These are phyloP conservation scores for Mycena chlorophos DNA, from an alignment of 768 basidiomycete species.

Conservation along the genomic window DNA sequence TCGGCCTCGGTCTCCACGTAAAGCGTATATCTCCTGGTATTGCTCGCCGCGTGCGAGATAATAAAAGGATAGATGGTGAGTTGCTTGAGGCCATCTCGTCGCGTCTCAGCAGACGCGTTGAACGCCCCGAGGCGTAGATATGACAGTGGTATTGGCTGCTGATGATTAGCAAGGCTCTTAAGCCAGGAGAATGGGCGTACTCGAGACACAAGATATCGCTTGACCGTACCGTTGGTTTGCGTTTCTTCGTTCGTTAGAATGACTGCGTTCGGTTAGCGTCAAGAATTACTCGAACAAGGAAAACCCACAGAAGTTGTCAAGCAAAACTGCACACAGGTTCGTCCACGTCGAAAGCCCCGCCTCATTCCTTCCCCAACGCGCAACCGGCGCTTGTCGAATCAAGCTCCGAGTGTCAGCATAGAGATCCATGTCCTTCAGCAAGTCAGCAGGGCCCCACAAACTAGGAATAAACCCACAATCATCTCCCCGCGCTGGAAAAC, in stretches of 20 bases:
- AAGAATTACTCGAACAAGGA: background rate
- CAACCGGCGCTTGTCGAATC: slow-evolving; percentile 64
- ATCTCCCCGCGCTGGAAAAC: slow-evolving; percentile 78
- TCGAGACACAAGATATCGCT: slow-evolving; percentile 61
- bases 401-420: slow-evolving; percentile 75
- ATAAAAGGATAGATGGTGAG: slow-evolving; percentile 74
- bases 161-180: slow-evolving; percentile 1
- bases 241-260: slow-evolving; percentile 64
- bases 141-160: slow-evolving; percentile 76
- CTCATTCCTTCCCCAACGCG: slow-evolving; percentile 61
- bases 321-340: slow-evolving; percentile 62
- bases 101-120: slow-evolving; percentile 54
- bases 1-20: slow-evolving; percentile 59
- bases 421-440: slow-evolving; percentile 74
- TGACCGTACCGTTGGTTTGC: slow-evolving; percentile 45
- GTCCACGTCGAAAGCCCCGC: slow-evolving; percentile 70
- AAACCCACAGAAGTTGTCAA: slow-evolving; percentile 75
- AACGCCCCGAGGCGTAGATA: slow-evolving; percentile 76
- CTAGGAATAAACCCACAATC: slow-evolving; percentile 52
- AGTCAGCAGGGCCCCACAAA: background rate
- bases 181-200: slow-evolving; percentile 41
- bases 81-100: slow-evolving; percentile 62
- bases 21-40: slow-evolving; percentile 68
- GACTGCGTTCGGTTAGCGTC: slow-evolving; percentile 41
- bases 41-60: slow-evolving; percentile 66